Evolutionary conservation across 108 stramenopile genomes (phyloP), one percentile per base, ranked within the genome.

Genomic region (Stephanodiscus minutulus): DNA sequence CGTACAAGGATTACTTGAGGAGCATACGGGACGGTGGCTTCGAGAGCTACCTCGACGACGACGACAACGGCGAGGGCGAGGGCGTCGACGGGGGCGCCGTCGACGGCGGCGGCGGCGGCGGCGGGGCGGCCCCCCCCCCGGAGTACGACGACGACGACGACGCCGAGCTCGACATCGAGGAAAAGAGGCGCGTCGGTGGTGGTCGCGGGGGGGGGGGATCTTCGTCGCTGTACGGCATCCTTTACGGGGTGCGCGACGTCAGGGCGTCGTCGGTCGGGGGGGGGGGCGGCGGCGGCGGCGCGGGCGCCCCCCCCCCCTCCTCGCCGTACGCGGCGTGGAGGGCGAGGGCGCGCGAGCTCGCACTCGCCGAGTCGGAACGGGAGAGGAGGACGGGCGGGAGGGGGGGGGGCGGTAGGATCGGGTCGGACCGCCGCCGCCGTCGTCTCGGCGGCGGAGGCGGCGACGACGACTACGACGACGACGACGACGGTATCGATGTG

Each of bases 11-110:
- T 69, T 77, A 77, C 46, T 43, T 77, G 0, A 70, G 53, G 25
- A 77, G 76, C 65, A 77, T 77, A 64, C 63, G 76, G 0, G 76
- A 77, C 43, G 76, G 76, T 2, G 76, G 76, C 22, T 77, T 77
- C 55, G 76, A 77, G 55, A 77, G 61, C 18, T 77, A 77, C 47
- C 64, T 77, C 24, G 69, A 69, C 27, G 22, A 41, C 12, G 62
- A 64, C 43, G 18, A 3, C 15, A 15, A 28, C 28, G 63, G 31
- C 8, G 52, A 25, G n/a, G 18, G 31, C 52, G 46, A 27, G 7
- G 39, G 41, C 25, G 37, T 37, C 3, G 53, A 33, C 5, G 29
- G 29, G 1, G 59, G 25, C 22, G 54, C 28, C 24, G 48, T 31
- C 24, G 46, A 28, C 60, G 29, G 62, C 55, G 39, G 37, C 12